Evolutionary conservation across 2,329 filamentous ascomycete genomes (phyloP).

Genomic region (Berkeleyomyces rouxiae): DNA sequence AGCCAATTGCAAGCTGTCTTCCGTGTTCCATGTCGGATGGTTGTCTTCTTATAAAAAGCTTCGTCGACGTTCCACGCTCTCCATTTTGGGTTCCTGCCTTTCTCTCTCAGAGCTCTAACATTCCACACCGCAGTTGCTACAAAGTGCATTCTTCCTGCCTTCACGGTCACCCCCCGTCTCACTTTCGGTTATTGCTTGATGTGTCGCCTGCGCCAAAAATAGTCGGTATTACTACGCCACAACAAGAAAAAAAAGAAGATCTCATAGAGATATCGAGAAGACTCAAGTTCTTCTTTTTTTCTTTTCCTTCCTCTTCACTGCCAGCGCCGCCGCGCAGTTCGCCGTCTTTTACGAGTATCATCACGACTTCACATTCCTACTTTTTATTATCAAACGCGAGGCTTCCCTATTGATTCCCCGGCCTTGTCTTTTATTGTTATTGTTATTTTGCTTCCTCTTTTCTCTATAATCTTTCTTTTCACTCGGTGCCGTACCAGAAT

Average conservation of each 20-base stretch:
- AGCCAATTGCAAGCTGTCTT: too few relatives aligned
- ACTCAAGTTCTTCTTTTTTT: not conserved
- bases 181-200: conserved; percentile 2
- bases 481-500: too few relatives aligned
- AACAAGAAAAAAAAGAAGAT: not conserved
- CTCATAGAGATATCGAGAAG: not conserved
- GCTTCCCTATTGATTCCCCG: not conserved
- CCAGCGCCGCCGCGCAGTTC: not conserved
- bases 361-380: not conserved
- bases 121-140: not conserved
- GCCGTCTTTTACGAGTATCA: not conserved
- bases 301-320: not conserved
- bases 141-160: not conserved
- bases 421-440: not conserved
- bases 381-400: not conserved
- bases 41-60: not conserved
- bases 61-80: not conserved
- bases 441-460: not conserved
- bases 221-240: not conserved
- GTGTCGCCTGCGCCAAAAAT: not conserved
- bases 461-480: not conserved
- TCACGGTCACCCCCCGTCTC: not conserved
- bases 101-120: not conserved
- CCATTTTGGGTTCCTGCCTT: not conserved
- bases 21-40: not conserved